Conservation (phyloP, 176 grass and related monocot species). For the Poa annua region DNA sequence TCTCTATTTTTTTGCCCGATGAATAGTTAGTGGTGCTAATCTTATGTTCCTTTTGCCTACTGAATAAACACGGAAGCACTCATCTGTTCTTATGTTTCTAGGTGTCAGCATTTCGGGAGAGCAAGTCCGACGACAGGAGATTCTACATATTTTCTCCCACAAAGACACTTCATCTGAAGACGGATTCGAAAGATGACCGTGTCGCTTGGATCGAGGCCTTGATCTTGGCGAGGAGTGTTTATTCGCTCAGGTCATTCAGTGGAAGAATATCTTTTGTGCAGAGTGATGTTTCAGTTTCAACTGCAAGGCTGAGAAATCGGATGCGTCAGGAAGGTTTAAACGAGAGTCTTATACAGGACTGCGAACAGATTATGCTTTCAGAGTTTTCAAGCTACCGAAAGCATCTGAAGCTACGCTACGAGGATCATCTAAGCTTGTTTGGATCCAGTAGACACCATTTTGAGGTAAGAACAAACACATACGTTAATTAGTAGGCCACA, state of each 20-base stretch:
- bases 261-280: conserved; percentile 58
- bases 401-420: conserved; percentile 56
- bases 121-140: conserved; percentile 74
- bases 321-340: conserved; percentile 64
- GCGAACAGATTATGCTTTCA: conserved; percentile 70
- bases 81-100: conserved; percentile 35
- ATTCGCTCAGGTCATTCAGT: conserved; percentile 68
- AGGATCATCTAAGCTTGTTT: conserved; percentile 68
- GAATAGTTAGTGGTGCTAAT: conserved; percentile 32
- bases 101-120: conserved; percentile 81
- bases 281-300: conserved; percentile 63
- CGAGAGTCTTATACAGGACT: conserved; percentile 70
- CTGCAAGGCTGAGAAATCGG: conserved; percentile 55
- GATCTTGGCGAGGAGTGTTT: conserved; percentile 63
- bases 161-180: conserved; percentile 74
- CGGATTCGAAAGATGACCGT: conserved; percentile 65
- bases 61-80: too few relatives aligned
- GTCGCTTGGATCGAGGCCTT: conserved; percentile 72
- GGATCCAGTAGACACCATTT: conserved; percentile 59
- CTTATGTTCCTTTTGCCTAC: too few relatives aligned
- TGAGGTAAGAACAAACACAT: conserved; percentile 48
- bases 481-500: conserved; percentile 1
- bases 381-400: conserved; percentile 68
- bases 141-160: conserved; percentile 92
- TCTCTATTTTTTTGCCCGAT: conserved; percentile 39